Evolutionary conservation across 108 stramenopile genomes (phyloP), one percentile per base, ranked within the genome.

Genomic region (Nitzschia putrida): DNA sequence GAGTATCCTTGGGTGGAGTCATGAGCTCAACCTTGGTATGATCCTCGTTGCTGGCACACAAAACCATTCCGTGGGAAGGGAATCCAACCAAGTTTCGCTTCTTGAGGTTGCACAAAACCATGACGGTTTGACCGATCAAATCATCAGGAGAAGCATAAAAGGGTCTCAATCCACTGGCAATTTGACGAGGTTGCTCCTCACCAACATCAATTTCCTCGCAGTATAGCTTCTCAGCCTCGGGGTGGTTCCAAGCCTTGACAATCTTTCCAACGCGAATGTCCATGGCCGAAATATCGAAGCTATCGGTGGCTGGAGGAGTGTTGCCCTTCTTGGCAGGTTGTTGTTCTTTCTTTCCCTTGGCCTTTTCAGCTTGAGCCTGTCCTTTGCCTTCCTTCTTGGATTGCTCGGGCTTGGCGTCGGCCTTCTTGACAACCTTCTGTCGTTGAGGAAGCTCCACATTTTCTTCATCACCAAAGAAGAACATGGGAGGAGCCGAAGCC

Each of bases 171-270:
- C 99, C 99, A 39, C 92, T 94, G 8, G 97, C 97, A 80, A 99
- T 98, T 52, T 85, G 81, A 43, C 98, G 88, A 26, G 85, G 86
- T 41, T 68, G 70, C 0, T 87, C 90, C 70, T 96, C 94, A 24
- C 98, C 98, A 0, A 97, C 68, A 74, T 99, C 97, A 39, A 99
- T 86, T 72, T 98, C 88, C 82, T 96, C 96, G 79, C 98, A 99
- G 66, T 85, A 97, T 0, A 99, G 74, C 76, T 97, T 98, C 12
- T 98, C 97, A n/a, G 95, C 84, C 41, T 91, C 91, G 39, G 90
- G 88, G 74, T 99, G 99, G 58, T 85, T 82, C 97, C 97, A 98
- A 44, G 80, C 96, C 73, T 94, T 94, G 49, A 90, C 54, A 60
- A 98, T 93, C 61, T 90, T 87, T 8, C 97, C 97, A 12, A 96